A percentile compares a stretch with the other conserved stretches of the same genome.
These are phyloP conservation scores for Hypholoma sublateritium DNA, from an alignment of 768 basidiomycete genomes.

Conservation along the genomic window DNA sequence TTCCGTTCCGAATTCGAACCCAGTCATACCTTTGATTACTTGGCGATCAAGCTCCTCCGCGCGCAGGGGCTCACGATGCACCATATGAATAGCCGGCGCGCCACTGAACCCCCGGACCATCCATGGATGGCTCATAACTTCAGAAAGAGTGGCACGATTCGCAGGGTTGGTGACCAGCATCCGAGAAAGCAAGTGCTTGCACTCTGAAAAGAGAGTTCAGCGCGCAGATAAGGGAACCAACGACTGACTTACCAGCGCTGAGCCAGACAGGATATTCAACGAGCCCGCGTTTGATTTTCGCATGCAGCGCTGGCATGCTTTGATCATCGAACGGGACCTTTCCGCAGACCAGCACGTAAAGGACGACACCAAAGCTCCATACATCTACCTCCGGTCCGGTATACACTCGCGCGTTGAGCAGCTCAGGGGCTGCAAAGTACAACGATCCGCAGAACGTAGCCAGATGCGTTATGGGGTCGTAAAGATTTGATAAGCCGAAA, in stretches of 20 bases:
- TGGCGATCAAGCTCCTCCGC: conserved; percentile 84
- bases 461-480: conserved; percentile 77
- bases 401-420: conserved; percentile 95
- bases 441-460: conserved; percentile 97
- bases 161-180: conserved; percentile 97
- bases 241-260: conserved; percentile 66
- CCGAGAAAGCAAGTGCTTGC: conserved; percentile 87
- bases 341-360: conserved; percentile 97
- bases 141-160: conserved; percentile 76
- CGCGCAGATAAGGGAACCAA: neutral
- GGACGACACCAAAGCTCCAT: conserved; percentile 98
- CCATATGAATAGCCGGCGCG: conserved; percentile 80
- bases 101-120: conserved; percentile 86
- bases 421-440: conserved; percentile 97
- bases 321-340: conserved; percentile 99
- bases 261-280: conserved; percentile 99
- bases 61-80: conserved; percentile 87
- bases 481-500: conserved; percentile 96
- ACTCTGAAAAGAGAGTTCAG: conserved; percentile 56
- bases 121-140: conserved; percentile 89
- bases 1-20: conserved; percentile 93
- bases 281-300: conserved; percentile 96
- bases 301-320: conserved; percentile 98
- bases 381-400: conserved; percentile 98
- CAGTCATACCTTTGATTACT: conserved; percentile 89